Percentiles rank a stretch among this genome's conserved stretches.
Evolutionary conservation across 1,284 basidiomycete species (phyloP).

Genomic region (Pseudozyma pruni): DNA sequence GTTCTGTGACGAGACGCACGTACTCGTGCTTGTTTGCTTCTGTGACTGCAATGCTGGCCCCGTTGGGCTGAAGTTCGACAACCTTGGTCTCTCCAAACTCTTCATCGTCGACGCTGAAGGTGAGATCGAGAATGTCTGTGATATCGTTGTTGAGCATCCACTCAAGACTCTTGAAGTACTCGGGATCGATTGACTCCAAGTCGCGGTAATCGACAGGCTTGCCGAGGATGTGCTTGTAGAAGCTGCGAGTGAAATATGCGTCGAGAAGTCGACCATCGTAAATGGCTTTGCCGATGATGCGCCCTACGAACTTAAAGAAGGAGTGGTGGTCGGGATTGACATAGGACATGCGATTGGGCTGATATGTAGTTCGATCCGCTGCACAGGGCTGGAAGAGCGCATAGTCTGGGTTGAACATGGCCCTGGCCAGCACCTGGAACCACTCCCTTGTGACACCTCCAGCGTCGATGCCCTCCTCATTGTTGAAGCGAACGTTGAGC

Average conservation of each 20-base stretch:
- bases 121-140: slow-evolving; percentile 79
- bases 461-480: slow-evolving; percentile 97
- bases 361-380: slow-evolving; percentile 91
- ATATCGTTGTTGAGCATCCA: slow-evolving; percentile 71
- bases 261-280: slow-evolving; percentile 95
- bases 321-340: slow-evolving; percentile 90
- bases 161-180: slow-evolving; percentile 84
- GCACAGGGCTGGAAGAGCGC: slow-evolving; percentile 91
- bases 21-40: slow-evolving; percentile 97
- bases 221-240: slow-evolving; percentile 67
- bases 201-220: slow-evolving; percentile 65
- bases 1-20: slow-evolving; percentile 88
- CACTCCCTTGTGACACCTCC: slow-evolving; percentile 98
- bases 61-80: slow-evolving; percentile 64
- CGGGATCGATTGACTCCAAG: slow-evolving; percentile 65
- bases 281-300: slow-evolving; percentile 93
- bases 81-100: slow-evolving; percentile 71
- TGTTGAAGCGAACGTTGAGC: slow-evolving; percentile 93
- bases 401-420: slow-evolving; percentile 99
- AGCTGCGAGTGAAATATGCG: slow-evolving; percentile 85
- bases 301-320: slow-evolving; percentile 99
- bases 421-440: slow-evolving; percentile 96
- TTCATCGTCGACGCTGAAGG: slow-evolving; percentile 88
- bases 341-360: slow-evolving; percentile 90
- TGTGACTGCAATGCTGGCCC: slow-evolving; percentile 60